Evolutionary conservation across 495 filamentous ascomycete genomes (phyloP), one percentile per base, ranked within the genome.

Genomic region (Tuber indicum): DNA sequence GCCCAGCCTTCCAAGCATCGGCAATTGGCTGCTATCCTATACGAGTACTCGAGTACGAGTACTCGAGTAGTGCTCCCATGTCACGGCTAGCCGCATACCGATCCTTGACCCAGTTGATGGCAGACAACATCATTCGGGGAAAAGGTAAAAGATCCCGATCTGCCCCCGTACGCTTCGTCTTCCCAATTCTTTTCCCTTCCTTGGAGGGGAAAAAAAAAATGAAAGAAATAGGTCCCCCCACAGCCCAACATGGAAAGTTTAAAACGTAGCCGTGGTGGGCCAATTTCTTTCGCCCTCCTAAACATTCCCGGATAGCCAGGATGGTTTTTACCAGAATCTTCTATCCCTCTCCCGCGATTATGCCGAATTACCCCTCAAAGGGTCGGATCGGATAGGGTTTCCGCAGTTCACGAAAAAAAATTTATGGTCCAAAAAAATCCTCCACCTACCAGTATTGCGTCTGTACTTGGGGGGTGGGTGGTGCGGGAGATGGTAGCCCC

Each of bases 1-100:
- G 32, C 58, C 58, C 26, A 32, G 58, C 3, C 58, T 17, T n/a
- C 26, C n/a, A 66, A 66, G 58, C 10, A 10, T 12, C 32, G 14
- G 58, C 58, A 66, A n/a, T 66, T 32, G 2, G 14, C 58, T 66
- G 58, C 58, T 12, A 66, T 41, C 39, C 0, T 41, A 32, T 32
- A n/a, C n/a, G n/a, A n/a, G n/a, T n/a, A n/a, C n/a, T n/a, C n/a
- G n/a, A n/a, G n/a, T n/a, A n/a, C n/a, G n/a, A n/a, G n/a, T n/a
- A n/a, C n/a, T n/a, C n/a, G n/a, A n/a, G n/a, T n/a, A 32, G 32
- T 32, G 32, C n/a, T 66, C 12, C 58, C 26, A 66, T 66, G 26
- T 66, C 26, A 32, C 58, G 58, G 58, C 58, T 62, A 62, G 58
- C 58, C 58, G 58, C 58, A 66, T 66, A 66, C 58, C 58, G 58